These are phyloP conservation scores for Dentipellis sp. DNA, from an alignment of 768 basidiomycete species.

Conservation along the genomic window DNA sequence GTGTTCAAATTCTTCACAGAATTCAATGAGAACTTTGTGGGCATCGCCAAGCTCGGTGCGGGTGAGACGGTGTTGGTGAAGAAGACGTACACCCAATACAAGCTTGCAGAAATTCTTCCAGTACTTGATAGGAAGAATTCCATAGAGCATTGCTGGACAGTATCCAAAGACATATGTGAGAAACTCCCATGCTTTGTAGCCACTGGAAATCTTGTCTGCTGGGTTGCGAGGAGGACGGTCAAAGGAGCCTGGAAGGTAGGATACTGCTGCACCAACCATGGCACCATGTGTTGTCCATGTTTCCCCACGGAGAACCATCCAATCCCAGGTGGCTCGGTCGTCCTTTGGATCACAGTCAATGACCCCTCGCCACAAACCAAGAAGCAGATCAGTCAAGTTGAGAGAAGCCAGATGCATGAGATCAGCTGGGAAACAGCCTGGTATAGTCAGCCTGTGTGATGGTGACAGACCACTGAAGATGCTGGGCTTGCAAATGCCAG, in stretches of 20 bases:
- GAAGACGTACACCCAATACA: constrained; percentile 15
- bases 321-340: constrained; percentile 21
- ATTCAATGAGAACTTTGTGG: constrained; percentile 18
- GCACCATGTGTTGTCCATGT: constrained; percentile 29
- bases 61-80: constrained; percentile 13
- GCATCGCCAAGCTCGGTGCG: constrained; percentile 12
- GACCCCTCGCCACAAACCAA: constrained; percentile 24
- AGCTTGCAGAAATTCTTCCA: constrained; percentile 21
- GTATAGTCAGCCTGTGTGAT: constrained; percentile 16
- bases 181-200: constrained; percentile 24
- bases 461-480: background rate
- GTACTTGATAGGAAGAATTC: constrained; percentile 17
- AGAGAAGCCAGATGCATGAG: constrained; percentile 31
- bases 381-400: constrained; percentile 27
- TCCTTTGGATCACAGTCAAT: constrained; percentile 18
- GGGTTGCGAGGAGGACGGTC: constrained; percentile 32
- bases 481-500: background rate
- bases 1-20: constrained; percentile 24
- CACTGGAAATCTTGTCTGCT: constrained; percentile 28
- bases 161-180: constrained; percentile 16
- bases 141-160: constrained; percentile 18
- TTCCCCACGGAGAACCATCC: constrained; percentile 15
- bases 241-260: constrained; percentile 32
- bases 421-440: constrained; percentile 24
- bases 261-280: constrained; percentile 20